phyloP scores from a whole-genome alignment of 2,329 filamentous ascomycete genomes.

The Onygenales sp. region DNA sequence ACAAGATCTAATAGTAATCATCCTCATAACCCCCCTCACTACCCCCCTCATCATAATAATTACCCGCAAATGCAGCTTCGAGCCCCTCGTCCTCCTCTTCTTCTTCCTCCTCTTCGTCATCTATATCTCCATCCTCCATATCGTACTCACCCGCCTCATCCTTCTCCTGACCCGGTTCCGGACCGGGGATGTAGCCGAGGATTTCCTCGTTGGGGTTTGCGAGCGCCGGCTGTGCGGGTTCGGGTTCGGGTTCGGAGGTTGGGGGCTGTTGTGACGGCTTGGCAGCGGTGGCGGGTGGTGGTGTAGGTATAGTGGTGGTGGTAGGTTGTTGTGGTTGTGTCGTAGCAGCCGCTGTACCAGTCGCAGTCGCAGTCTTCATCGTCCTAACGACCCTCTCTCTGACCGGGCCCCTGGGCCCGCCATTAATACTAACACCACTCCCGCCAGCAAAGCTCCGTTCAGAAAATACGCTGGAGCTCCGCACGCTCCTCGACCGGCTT shows the following conservation, averaged over 20 bases:
- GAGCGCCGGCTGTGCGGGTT: not conserved
- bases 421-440: not conserved
- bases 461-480: conserved; percentile 8
- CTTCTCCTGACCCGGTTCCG: conserved; percentile 15
- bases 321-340: not conserved
- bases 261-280: conserved; percentile 10
- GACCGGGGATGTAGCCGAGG: conserved; percentile 14
- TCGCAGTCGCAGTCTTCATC: not conserved
- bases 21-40: conserved; percentile 28
- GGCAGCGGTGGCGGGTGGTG: conserved; percentile 11
- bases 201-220: conserved; percentile 16
- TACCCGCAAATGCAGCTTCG: conserved; percentile 28
- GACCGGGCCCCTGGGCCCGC: not conserved
- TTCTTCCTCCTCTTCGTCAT: conserved; percentile 24
- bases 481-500: conserved; percentile 14
- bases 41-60: conserved; percentile 23
- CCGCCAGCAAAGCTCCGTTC: conserved; percentile 9
- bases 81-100: conserved; percentile 25
- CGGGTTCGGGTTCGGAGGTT: conserved; percentile 4
- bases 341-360: not conserved
- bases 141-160: conserved; percentile 20
- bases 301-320: conserved; percentile 13
- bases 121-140: conserved; percentile 17
- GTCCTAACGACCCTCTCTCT: conserved; percentile 1
- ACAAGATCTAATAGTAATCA: conserved; percentile 14